Conservation (phyloP, 2,329 filamentous ascomycete genomes). For the Madurella mycetomatis region DNA sequence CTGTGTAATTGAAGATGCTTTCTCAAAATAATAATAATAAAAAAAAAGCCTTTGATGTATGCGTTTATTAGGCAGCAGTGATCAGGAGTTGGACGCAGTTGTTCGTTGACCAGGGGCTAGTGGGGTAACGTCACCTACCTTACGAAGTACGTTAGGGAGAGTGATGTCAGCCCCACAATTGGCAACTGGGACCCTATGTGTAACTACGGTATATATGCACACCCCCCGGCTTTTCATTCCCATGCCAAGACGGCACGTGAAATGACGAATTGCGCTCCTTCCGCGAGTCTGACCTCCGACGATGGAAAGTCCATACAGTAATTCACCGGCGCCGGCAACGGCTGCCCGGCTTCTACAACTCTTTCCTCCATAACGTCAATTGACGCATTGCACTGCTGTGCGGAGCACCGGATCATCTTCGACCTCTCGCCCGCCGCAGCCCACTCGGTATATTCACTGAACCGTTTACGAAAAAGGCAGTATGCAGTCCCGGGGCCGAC, state of each 20-base stretch:
- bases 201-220: background rate
- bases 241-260: slow-evolving; percentile 23
- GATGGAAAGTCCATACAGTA: background rate
- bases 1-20: background rate
- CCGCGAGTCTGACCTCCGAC: background rate
- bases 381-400: background rate
- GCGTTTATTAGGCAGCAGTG: too few relatives aligned
- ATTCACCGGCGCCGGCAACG: slow-evolving; percentile 11
- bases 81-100: too few relatives aligned
- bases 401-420: background rate
- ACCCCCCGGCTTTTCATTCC: background rate
- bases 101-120: too few relatives aligned
- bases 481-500: slow-evolving; percentile 17
- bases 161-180: background rate
- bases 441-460: too few relatives aligned
- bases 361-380: background rate
- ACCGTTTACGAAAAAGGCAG: background rate
- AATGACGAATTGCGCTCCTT: slow-evolving; percentile 20
- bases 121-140: too few relatives aligned
- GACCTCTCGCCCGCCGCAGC: background rate
- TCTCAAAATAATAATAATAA: too few relatives aligned
- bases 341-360: slow-evolving; percentile 1
- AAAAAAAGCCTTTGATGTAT: too few relatives aligned
- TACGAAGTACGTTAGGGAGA: too few relatives aligned
- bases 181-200: background rate